These are phyloP conservation scores for Pilatotrama ljubarskyi DNA, from an alignment of 768 basidiomycete genomes.

Conservation along the genomic window DNA sequence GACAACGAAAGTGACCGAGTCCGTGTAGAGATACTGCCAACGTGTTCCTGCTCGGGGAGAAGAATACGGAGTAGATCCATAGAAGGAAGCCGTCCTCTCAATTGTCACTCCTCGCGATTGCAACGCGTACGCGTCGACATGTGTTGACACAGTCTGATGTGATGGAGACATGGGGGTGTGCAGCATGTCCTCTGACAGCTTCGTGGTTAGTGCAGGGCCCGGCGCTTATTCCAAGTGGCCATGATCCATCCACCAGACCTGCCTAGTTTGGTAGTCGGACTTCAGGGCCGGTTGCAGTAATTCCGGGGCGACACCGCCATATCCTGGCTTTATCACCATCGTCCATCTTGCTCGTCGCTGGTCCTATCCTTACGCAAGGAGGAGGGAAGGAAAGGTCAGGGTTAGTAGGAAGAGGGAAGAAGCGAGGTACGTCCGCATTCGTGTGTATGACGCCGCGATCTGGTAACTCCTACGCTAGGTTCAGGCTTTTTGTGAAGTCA, in stretches of 20 bases:
- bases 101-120: neutral
- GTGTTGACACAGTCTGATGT: too few species aligned
- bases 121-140: neutral
- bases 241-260: neutral
- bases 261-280: neutral
- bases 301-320: slow-evolving; percentile 15
- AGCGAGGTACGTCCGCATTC: slow-evolving; percentile 49
- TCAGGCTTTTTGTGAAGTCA: slow-evolving; percentile 38
- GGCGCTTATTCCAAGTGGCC: neutral
- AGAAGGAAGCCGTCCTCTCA: neutral
- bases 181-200: too few species aligned
- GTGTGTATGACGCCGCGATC: neutral
- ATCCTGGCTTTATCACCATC: slow-evolving; percentile 26
- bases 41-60: neutral
- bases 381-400: slow-evolving; percentile 64
- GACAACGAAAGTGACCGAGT: neutral
- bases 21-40: neutral
- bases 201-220: too few species aligned
- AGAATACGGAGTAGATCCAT: neutral
- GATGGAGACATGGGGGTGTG: too few species aligned
- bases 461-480: slow-evolving; percentile 14
- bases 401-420: slow-evolving; percentile 74
- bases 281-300: slow-evolving; percentile 9
- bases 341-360: slow-evolving; percentile 40
- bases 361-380: slow-evolving; percentile 50